Conservation (phyloP, 805 yeast species). For the Starmerella bacillaris region DNA sequence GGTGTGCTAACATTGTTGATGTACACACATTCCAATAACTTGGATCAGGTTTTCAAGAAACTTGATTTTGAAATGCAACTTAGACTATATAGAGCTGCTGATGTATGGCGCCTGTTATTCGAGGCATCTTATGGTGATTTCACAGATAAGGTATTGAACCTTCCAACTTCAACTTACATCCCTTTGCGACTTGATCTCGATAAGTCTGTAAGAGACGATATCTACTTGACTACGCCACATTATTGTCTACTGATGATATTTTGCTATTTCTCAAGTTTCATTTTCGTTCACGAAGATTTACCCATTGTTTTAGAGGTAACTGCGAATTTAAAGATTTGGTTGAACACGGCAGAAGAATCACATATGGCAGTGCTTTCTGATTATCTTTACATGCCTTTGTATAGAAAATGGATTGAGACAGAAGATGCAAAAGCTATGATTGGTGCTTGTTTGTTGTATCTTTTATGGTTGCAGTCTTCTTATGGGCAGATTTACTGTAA, state of each 20-base stretch:
- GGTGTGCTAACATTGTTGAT: conserved; percentile 8
- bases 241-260: conserved; percentile 18
- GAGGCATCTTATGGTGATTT: conserved; percentile 17
- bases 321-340: conserved; percentile 16
- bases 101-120: conserved; percentile 20
- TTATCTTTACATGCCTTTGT: conserved; percentile 18
- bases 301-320: conserved; percentile 19
- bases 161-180: conserved; percentile 12
- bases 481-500: conserved; percentile 12
- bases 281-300: conserved; percentile 20
- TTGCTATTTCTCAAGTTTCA: conserved; percentile 19
- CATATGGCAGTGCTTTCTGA: conserved; percentile 12
- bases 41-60: conserved; percentile 5
- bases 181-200: conserved; percentile 4
- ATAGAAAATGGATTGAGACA: conserved; percentile 18
- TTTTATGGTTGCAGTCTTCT: conserved; percentile 18
- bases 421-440: conserved; percentile 19
- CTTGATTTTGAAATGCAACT: conserved; percentile 18
- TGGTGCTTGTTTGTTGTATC: conserved; percentile 16
- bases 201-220: conserved; percentile 8
- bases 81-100: conserved; percentile 20
- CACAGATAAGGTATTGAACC: conserved; percentile 16
- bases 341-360: conserved; percentile 3
- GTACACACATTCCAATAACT: conserved; percentile 2
- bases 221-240: conserved; percentile 17